phyloP scores from a whole-genome alignment of 371 early-diverging fungal genomes.

The Mortierella polycephala region DNA sequence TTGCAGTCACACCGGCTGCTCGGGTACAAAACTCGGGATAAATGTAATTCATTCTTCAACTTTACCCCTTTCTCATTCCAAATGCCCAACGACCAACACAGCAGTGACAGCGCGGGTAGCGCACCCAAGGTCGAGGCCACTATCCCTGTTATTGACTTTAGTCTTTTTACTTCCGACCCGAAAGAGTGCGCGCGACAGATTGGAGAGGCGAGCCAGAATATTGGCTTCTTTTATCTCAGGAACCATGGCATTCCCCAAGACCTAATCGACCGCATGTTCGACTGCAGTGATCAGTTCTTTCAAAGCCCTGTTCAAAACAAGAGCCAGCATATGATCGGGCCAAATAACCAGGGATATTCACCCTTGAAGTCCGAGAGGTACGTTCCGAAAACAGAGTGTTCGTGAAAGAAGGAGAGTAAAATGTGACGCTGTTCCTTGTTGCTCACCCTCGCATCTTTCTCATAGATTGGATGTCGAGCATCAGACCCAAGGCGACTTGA shows the following conservation, averaged over 20 bases:
- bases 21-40: too few species aligned
- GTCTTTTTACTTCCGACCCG: conserved; percentile 55
- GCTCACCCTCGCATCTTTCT: background rate
- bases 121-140: conserved; percentile 2
- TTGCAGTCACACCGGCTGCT: too few species aligned
- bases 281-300: conserved; percentile 51
- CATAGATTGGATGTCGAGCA: conserved; percentile 66
- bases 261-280: conserved; percentile 65
- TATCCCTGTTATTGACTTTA: conserved; percentile 66
- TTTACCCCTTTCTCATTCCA: background rate
- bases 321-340: conserved; percentile 21
- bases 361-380: conserved; percentile 60
- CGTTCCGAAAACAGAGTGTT: conserved; percentile 2
- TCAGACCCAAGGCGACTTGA: conserved; percentile 69
- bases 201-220: conserved; percentile 63
- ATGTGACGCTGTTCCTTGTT: too few species aligned
- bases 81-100: background rate
- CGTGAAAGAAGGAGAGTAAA: background rate
- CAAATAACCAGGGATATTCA: conserved; percentile 23
- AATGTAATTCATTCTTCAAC: background rate
- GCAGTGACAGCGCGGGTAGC: background rate
- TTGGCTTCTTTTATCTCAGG: conserved; percentile 73
- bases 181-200: conserved; percentile 57
- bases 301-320: conserved; percentile 25
- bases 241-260: conserved; percentile 64